Percentiles rank a stretch among this genome's conserved stretches.
Evolutionary conservation across 768 basidiomycete genomes (phyloP).

Genomic region (Suillus brevipes): DNA sequence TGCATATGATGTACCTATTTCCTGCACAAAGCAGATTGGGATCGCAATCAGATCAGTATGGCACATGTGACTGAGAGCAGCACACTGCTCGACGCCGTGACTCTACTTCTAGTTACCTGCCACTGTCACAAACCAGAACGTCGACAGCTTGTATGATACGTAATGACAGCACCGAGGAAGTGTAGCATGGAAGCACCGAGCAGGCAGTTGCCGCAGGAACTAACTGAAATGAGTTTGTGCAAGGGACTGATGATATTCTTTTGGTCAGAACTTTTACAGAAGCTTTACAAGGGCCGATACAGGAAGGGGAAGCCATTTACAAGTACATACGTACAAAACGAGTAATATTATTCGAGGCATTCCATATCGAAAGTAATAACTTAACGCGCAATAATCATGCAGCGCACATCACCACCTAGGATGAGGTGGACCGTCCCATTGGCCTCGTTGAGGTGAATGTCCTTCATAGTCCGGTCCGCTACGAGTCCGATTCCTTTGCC

Average conservation of each 20-base stretch:
- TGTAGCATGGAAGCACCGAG: neutral
- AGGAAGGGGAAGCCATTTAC: neutral
- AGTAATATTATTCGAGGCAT: conserved; percentile 1
- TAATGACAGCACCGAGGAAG: neutral
- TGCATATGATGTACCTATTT: no score
- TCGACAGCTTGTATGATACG: no score
- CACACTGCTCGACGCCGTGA: no score
- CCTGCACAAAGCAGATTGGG: no score
- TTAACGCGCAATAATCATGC: neutral
- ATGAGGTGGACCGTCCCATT: conserved; percentile 10
- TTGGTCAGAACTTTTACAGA: no score
- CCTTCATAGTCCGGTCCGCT: conserved; percentile 16
- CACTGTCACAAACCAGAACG: no score
- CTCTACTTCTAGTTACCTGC: no score
- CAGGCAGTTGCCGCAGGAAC: neutral
- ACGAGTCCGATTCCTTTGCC: conserved; percentile 47
- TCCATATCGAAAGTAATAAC: conserved; percentile 8
- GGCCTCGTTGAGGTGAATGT: conserved; percentile 4
- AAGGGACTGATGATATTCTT: neutral
- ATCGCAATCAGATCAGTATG: no score
- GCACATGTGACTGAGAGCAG: no score
- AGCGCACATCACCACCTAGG: conserved; percentile 2
- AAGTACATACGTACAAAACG: conserved; percentile 4
- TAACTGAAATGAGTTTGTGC: neutral
- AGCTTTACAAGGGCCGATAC: no score